Evolutionary conservation across 2,329 filamentous ascomycete species (phyloP).

Genomic region (Plenodomus biglobosus): DNA sequence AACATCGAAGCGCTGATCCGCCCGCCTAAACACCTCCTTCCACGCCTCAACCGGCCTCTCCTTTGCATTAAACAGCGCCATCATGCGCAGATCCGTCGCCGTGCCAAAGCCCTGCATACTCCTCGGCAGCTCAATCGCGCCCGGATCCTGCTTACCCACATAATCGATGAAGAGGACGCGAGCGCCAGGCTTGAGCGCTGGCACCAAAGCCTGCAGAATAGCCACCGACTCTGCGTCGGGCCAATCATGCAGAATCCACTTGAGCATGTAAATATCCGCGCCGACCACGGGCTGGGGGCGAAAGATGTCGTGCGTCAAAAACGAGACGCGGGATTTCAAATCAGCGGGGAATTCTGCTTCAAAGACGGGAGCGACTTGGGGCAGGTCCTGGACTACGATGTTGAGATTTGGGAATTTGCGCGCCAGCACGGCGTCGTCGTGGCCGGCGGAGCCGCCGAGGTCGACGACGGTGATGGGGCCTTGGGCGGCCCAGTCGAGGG

Average conservation of each 20-base stretch:
- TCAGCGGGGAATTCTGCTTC: conserved; percentile 24
- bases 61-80: conserved; percentile 54
- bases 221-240: conserved; percentile 51
- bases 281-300: conserved; percentile 56
- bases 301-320: conserved; percentile 61
- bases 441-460: conserved; percentile 34
- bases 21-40: conserved; percentile 49
- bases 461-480: conserved; percentile 32
- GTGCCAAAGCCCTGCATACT: conserved; percentile 31
- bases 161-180: conserved; percentile 49
- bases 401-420: conserved; percentile 29
- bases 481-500: conserved; percentile 29
- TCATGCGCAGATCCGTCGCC: conserved; percentile 54
- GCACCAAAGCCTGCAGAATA: conserved; percentile 52
- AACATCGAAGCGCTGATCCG: conserved; percentile 52
- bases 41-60: conserved; percentile 53
- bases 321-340: conserved; percentile 33
- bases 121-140: conserved; percentile 28
- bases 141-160: conserved; percentile 32
- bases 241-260: conserved; percentile 65
- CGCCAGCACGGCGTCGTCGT: conserved; percentile 35
- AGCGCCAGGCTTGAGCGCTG: conserved; percentile 58
- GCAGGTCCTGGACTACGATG: conserved; percentile 38
- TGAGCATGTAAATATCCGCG: conserved; percentile 59
- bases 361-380: conserved; percentile 28